These are phyloP conservation scores for Penicillium cosmopolitanum DNA, from an alignment of 495 filamentous ascomycete species.

Conservation along the genomic window DNA sequence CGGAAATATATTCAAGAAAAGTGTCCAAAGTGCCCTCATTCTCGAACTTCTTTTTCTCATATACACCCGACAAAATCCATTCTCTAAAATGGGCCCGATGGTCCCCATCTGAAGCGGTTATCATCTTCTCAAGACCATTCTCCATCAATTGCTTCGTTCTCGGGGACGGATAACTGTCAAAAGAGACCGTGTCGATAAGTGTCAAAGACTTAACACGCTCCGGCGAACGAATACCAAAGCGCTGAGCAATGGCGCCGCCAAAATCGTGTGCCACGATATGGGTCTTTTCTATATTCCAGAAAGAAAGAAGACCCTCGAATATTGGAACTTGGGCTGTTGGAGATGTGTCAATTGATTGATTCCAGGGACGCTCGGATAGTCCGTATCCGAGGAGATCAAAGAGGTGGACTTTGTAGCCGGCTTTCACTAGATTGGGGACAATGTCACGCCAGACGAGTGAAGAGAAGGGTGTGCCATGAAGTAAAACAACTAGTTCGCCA, in stretches of 20 bases:
- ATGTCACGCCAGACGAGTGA: slow-evolving; percentile 21
- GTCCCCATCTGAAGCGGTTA: neutral
- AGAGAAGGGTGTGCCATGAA: slow-evolving; percentile 21
- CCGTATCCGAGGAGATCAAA: slow-evolving; percentile 23
- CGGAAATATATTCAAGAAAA: slow-evolving; percentile 18
- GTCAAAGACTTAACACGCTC: slow-evolving; percentile 11
- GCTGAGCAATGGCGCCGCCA: slow-evolving; percentile 17
- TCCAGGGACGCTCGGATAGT: slow-evolving; percentile 16
- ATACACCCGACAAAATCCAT: slow-evolving; percentile 15
- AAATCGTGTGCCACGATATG: slow-evolving; percentile 20
- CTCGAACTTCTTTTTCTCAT: slow-evolving; percentile 11
- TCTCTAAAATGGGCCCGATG: slow-evolving; percentile 15
- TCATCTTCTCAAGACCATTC: slow-evolving; percentile 13
- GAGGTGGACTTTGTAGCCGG: slow-evolving; percentile 14
- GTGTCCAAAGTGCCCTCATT: slow-evolving; percentile 4
- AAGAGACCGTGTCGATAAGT: slow-evolving; percentile 18
- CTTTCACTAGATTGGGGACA: slow-evolving; percentile 4
- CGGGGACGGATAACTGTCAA: slow-evolving; percentile 22
- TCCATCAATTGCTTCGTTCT: slow-evolving; percentile 18
- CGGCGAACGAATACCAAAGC: slow-evolving; percentile 13
- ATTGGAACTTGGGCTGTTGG: slow-evolving; percentile 17
- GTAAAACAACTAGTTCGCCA: slow-evolving; percentile 10
- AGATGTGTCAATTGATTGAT: slow-evolving; percentile 15
- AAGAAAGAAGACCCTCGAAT: slow-evolving; percentile 12
- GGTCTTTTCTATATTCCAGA: slow-evolving; percentile 7